Conservation (phyloP, 306 rosid species). For the Cicer yamashitae region DNA sequence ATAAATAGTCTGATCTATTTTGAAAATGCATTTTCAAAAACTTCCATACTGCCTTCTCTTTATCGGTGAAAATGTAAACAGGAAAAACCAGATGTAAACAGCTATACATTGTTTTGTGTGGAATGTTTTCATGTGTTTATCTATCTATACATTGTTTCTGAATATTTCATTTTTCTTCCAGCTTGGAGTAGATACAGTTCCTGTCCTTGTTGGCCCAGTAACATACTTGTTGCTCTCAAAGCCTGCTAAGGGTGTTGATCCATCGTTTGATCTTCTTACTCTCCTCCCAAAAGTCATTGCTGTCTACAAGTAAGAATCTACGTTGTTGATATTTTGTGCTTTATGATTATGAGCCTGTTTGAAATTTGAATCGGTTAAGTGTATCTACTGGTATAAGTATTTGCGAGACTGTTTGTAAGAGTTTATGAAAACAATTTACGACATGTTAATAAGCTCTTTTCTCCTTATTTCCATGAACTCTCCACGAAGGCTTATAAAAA, state of each 20-base stretch:
- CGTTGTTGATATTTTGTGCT: constrained; percentile 7
- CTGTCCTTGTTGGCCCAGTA: constrained; percentile 84
- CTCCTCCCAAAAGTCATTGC: constrained; percentile 74
- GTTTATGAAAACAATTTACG: background rate
- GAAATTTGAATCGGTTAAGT: background rate
- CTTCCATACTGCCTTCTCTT: no score
- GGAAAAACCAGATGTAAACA: no score
- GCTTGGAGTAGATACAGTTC: constrained; percentile 91
- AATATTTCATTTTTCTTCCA: constrained; percentile 48
- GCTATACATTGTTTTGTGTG: background rate
- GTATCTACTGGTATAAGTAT: background rate
- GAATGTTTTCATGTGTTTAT: constrained; percentile 23
- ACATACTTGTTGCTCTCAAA: constrained; percentile 85
- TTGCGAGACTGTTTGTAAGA: background rate
- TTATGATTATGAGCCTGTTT: background rate
- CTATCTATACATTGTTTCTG: background rate
- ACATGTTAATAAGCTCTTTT: background rate
- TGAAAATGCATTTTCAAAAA: no score
- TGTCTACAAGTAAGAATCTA: constrained; percentile 67
- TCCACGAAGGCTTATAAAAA: background rate
- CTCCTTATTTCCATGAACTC: background rate
- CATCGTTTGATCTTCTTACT: constrained; percentile 70
- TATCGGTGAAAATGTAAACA: no score
- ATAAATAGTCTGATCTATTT: no score
- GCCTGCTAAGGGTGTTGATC: constrained; percentile 81